Base-by-base conservation (phyloP, 495 filamentous ascomycete genomes). In the Penicillium canariense region DNA sequence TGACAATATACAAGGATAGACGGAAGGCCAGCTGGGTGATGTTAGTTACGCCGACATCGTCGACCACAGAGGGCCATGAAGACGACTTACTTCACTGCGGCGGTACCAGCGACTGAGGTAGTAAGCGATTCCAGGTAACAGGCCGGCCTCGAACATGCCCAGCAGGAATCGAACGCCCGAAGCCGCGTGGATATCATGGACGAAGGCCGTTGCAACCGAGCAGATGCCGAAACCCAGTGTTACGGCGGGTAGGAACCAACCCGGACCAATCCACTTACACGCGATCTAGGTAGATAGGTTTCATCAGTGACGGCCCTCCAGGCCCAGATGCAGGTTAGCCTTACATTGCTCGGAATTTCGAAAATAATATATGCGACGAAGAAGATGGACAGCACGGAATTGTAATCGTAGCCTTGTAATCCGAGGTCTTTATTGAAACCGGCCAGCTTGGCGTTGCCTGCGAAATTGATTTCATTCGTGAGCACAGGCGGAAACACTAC, bases 291-390 rank as follows among this genome's bases (percentile, higher is more conserved):
- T 6, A 17, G 8, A 12, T 17, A 23, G 4, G 38, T 8, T 5
- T 10, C 20, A 26, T 46, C 43, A 46, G 43, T n/a, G 3, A n/a
- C 36, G 23, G 35, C 17, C 36, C 20, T 17, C n/a, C 11, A 23
- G 12, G 35, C 15, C 15, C 17, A 39, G 17, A n/a, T 28, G n/a
- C 3, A 40, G 3, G 5, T 18, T n/a, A 28, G 17, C 15, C 63
- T 66, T 31, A 81, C 70, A 64, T 90, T 94, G 31, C 87, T 88
- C 0, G 90, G 90, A 40, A 90, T 81, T 66, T 94, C 90, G 56
- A 92, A 91, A 43, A 90, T 53, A 55, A 93, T 88, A 49, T 87
- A 90, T 11, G 85, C 80, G 39, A 88, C 73, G 62, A 84, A 89
- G 73, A 89, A 90, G 50, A 88, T 77, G 11, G 76, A 77, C n/a